phyloP scores from a whole-genome alignment of 345 rosid species.

The Rubroshorea leprosula region DNA sequence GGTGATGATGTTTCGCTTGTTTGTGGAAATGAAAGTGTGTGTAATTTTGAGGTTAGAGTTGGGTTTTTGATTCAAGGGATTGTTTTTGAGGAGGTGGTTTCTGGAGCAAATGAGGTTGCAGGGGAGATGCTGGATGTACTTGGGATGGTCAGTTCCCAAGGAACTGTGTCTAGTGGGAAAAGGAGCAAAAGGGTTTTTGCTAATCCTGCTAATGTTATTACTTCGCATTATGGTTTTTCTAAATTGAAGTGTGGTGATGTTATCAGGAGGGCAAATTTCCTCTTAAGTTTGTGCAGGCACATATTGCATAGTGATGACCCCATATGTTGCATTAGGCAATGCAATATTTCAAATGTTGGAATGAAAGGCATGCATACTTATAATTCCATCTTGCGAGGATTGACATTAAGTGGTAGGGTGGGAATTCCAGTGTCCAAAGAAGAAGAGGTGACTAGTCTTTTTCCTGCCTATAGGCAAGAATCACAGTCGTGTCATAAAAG shows the following conservation, averaged over 20 bases:
- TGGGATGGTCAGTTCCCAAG: constrained; percentile 37
- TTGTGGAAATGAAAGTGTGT: constrained; percentile 41
- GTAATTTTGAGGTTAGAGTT: constrained; percentile 35
- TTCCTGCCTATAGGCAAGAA: constrained; percentile 18
- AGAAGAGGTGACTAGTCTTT: constrained; percentile 17
- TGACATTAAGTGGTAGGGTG: constrained; percentile 9
- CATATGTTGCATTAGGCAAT: constrained; percentile 39
- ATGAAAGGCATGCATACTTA: constrained; percentile 15
- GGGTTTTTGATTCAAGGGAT: constrained; percentile 65
- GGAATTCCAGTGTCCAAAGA: constrained; percentile 21
- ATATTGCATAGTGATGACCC: constrained; percentile 62
- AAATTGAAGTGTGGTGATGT: constrained; percentile 21
- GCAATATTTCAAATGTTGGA: constrained; percentile 22
- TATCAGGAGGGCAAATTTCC: constrained; percentile 32
- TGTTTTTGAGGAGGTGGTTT: constrained; percentile 36
- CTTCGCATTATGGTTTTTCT: constrained; percentile 15
- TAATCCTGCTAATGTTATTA: constrained; percentile 29
- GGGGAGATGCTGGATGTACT: constrained; percentile 18
- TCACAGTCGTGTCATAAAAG: constrained; percentile 17
- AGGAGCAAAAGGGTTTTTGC: constrained; percentile 77
- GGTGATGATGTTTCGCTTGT: constrained; percentile 79
- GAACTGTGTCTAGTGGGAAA: constrained; percentile 51
- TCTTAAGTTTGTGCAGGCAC: constrained; percentile 47
- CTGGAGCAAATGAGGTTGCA: constrained; percentile 10
- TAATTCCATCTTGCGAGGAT: constrained; percentile 16